Evolutionary conservation across 495 filamentous ascomycete species (phyloP), one percentile per base, ranked within the genome.

Genomic region (Articulospora tetracladia): DNA sequence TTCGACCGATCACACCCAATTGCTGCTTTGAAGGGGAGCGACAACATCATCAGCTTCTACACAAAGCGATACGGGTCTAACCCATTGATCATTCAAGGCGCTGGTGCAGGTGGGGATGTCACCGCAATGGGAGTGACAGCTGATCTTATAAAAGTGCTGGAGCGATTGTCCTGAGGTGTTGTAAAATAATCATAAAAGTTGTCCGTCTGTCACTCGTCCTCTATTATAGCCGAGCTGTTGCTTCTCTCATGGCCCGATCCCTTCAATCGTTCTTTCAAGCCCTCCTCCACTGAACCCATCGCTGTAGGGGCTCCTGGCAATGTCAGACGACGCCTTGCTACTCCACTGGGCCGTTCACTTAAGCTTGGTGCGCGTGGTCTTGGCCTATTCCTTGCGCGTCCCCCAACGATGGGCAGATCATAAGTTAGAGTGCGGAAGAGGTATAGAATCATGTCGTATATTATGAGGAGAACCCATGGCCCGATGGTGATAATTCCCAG

Each of bases 31-130:
- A 95, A 96, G 79, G 94, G 94, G 36, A 97, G 92, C 73, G 94
- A 97, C 70, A 98, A 98, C 77, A 93, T 97, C 69, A 94, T 98
- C 68, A 94, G 86, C 80, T 96, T 98, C 80, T 96, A 94, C 74
- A 97, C 94, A 47, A 87, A 93, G 78, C 83, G 94, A 66, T 98
- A 98, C 70, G 91, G 91, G 39, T 78, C 77, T 59, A 95, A 92
- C 71, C 90, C 94, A 13, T 74, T 97, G 56, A 94, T 97, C 69
- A 85, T 98, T 51, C 92, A 97, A 79, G 94, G 94, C 59, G 93
- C 92, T 36, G 94, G 93, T 54, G 94, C 94, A 55, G 94, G 94
- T 65, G 92, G 88, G 44, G 93, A 96, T 26, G 92, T 97, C 34
- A 98, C 94, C 32, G 94, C 94, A 26, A 96, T 96, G 91, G 94